Percentiles rank a stretch among this genome's conserved stretches.
Evolutionary conservation across 2,329 filamentous ascomycete species (phyloP).

Genomic region (Exophiala sideris): DNA sequence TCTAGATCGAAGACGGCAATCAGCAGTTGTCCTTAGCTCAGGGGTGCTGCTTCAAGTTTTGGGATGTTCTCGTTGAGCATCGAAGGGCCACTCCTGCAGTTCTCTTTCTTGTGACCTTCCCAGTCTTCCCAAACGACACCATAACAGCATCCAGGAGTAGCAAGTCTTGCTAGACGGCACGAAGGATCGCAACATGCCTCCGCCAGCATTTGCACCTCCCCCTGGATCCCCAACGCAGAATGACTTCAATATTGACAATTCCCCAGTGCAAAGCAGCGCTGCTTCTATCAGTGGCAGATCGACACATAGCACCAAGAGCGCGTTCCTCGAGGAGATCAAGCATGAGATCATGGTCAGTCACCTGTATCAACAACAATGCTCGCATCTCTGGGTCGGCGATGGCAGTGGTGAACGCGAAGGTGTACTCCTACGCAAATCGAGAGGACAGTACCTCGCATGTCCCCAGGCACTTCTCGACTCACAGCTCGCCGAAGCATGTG

Average conservation of each 20-base stretch:
- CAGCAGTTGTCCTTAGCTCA: no score
- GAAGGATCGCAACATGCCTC: neutral
- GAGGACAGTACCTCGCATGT: conserved; percentile 69
- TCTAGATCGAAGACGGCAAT: no score
- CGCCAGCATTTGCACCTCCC: neutral
- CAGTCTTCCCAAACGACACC: no score
- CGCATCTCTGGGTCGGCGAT: conserved; percentile 69
- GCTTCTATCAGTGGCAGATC: conserved; percentile 38
- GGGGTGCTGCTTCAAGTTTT: no score
- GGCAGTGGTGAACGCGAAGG: conserved; percentile 67
- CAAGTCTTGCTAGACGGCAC: no score
- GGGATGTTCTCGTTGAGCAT: no score
- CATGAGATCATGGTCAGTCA: conserved; percentile 83
- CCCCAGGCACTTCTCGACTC: conserved; percentile 63
- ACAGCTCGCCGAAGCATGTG: conserved; percentile 61
- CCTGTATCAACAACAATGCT: conserved; percentile 75
- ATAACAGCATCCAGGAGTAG: no score
- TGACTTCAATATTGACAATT: conserved; percentile 1
- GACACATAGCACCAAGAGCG: conserved; percentile 48
- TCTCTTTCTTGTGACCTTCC: no score
- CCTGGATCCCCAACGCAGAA: neutral
- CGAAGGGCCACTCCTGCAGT: no score
- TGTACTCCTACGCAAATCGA: conserved; percentile 65
- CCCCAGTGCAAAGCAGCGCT: conserved; percentile 53
- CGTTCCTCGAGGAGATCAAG: conserved; percentile 68